phyloP scores from a whole-genome alignment of 441 rosid species.

The Cnidoscolus chayamansa region DNA sequence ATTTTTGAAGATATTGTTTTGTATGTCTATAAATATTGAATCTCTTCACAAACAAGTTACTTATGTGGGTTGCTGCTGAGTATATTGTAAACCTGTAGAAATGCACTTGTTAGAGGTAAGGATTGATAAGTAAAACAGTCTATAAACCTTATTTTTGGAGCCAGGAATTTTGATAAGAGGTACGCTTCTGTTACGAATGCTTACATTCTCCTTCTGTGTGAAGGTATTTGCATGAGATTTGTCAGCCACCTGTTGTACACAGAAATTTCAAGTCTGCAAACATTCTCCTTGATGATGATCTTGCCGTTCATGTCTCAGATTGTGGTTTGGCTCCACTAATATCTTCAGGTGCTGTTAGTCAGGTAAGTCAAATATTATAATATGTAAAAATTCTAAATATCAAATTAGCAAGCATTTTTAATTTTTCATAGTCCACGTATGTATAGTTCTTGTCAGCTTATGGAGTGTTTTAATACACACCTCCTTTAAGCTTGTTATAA shows the following conservation, averaged over 20 bases:
- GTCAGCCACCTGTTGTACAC: slow-evolving; percentile 85
- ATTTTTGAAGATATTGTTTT: not conserved
- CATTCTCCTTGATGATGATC: slow-evolving; percentile 81
- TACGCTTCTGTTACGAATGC: slow-evolving; percentile 3
- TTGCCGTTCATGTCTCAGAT: slow-evolving; percentile 69
- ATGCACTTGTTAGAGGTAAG: not conserved
- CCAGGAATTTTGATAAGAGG: not conserved
- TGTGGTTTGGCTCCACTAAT: slow-evolving; percentile 87
- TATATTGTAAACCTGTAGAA: not conserved
- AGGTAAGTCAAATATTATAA: slow-evolving; percentile 45
- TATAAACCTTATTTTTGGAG: not conserved
- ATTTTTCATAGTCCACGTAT: too few relatives aligned
- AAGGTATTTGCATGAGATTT: slow-evolving; percentile 93
- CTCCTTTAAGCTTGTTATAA: too few relatives aligned
- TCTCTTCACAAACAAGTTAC: not conserved
- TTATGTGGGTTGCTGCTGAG: not conserved
- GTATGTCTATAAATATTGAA: not conserved
- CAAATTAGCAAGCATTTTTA: too few relatives aligned
- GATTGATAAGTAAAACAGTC: not conserved
- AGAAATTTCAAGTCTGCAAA: slow-evolving; percentile 84
- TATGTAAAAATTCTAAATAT: not conserved
- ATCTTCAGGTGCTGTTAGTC: slow-evolving; percentile 81
- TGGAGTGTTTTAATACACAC: too few relatives aligned
- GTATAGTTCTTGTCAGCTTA: too few relatives aligned
- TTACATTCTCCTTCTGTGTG: slow-evolving; percentile 26